Conservation (phyloP, 2,329 filamentous ascomycete genomes). For the Blumeriella jaapii region DNA sequence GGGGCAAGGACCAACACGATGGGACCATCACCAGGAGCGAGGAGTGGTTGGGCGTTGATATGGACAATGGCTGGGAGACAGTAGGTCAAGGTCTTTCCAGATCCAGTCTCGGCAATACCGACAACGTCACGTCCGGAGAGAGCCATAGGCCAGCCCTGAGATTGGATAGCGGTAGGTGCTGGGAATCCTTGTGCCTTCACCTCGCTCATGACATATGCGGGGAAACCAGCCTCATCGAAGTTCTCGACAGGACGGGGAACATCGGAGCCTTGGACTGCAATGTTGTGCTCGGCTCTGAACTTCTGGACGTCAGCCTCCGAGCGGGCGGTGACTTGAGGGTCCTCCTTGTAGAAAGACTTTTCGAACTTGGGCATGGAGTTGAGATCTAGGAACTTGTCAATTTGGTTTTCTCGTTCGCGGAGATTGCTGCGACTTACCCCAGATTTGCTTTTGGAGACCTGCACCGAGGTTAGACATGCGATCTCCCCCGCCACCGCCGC, state of each 20-base stretch:
- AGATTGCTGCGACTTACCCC: conserved; percentile 48
- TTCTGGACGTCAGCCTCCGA: conserved; percentile 70
- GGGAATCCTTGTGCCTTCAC: conserved; percentile 97
- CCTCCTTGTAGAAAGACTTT: conserved; percentile 98
- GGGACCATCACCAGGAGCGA: conserved; percentile 88
- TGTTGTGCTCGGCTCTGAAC: conserved; percentile 77
- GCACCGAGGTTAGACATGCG: conserved; percentile 88
- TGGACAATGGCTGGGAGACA: conserved; percentile 96
- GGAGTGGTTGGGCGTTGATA: conserved; percentile 96
- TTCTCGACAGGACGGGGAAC: conserved; percentile 92
- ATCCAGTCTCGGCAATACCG: conserved; percentile 98
- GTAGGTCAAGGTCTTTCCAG: conserved; percentile 97
- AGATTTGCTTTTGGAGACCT: conserved; percentile 76
- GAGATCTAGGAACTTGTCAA: conserved; percentile 46
- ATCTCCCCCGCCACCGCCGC: conserved; percentile 70
- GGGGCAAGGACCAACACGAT: conserved; percentile 94
- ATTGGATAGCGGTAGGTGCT: conserved; percentile 90
- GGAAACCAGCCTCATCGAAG: conserved; percentile 96
- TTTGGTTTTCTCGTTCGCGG: conserved; percentile 5
- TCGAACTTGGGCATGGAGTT: conserved; percentile 84
- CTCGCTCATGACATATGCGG: conserved; percentile 92
- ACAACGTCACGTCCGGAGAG: conserved; percentile 96
- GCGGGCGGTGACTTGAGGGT: conserved; percentile 64
- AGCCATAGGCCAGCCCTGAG: conserved; percentile 98
- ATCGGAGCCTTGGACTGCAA: conserved; percentile 67